Evolutionary conservation across 73 alveolate species (phyloP).

Genomic region (Tetrahymena thermophila): DNA sequence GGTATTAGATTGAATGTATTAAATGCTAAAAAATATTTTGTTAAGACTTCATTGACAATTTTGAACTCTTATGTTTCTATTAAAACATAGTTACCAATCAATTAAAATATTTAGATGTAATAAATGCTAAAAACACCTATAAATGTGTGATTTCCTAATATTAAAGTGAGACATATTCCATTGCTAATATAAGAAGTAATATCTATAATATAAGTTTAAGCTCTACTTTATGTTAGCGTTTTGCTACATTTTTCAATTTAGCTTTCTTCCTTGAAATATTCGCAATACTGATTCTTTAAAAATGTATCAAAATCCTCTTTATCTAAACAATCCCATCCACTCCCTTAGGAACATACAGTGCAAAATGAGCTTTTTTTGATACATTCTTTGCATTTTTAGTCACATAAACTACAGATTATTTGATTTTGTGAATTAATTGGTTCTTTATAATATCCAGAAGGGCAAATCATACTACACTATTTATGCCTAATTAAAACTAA

Average conservation of each 20-base stretch:
- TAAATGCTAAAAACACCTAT: background rate
- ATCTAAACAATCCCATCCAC: background rate
- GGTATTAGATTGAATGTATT: background rate
- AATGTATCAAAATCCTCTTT: background rate
- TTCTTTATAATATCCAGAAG: background rate
- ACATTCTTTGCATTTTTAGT: background rate
- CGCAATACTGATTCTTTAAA: background rate
- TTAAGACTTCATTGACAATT: background rate
- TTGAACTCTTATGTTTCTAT: background rate
- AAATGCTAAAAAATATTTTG: background rate
- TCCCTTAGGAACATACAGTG: background rate
- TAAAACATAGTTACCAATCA: background rate
- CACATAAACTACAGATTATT: background rate
- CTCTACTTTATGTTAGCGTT: background rate
- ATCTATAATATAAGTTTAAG: background rate
- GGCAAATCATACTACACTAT: background rate
- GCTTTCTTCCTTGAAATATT: background rate
- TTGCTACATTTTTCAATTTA: background rate
- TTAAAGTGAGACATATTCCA: background rate
- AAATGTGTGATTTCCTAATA: background rate
- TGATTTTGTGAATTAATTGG: background rate
- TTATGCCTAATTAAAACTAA: background rate
- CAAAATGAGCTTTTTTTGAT: background rate
- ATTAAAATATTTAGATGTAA: background rate
- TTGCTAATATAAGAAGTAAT: background rate